Evolutionary conservation across 331 rosid genomes (phyloP).

Genomic region (Erythrophleum ivorense): DNA sequence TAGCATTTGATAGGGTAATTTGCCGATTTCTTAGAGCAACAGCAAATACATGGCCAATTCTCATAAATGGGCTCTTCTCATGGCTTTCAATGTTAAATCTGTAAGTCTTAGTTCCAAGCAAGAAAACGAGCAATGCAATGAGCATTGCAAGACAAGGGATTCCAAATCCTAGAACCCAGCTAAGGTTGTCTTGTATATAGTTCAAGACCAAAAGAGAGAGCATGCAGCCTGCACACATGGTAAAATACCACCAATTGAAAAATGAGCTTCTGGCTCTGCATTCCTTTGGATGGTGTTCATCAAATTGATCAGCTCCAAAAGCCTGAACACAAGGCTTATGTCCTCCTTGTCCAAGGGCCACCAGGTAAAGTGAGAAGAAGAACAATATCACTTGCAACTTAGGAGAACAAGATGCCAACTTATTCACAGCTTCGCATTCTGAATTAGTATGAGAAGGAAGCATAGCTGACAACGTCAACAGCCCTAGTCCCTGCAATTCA

Average conservation of each 20-base stretch:
- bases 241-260: no score
- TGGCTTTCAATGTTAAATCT: background rate
- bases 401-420: background rate
- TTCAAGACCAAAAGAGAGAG: no score
- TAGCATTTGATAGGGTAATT: no score
- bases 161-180: conserved; percentile 15
- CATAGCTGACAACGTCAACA: background rate
- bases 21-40: background rate
- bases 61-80: background rate
- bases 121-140: background rate
- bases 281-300: no score
- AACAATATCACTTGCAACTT: background rate
- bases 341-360: no score
- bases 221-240: no score
- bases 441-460: background rate
- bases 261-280: no score
- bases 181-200: no score
- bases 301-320: no score
- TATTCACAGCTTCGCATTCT: background rate
- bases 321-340: no score
- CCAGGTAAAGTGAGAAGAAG: background rate
- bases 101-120: conserved; percentile 2
- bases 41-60: background rate
- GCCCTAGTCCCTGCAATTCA: background rate
- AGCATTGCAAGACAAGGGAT: conserved; percentile 1